Evolutionary conservation across 495 filamentous ascomycete species (phyloP), one percentile per base, ranked within the genome.

Genomic region (Talaromyces adpressus): DNA sequence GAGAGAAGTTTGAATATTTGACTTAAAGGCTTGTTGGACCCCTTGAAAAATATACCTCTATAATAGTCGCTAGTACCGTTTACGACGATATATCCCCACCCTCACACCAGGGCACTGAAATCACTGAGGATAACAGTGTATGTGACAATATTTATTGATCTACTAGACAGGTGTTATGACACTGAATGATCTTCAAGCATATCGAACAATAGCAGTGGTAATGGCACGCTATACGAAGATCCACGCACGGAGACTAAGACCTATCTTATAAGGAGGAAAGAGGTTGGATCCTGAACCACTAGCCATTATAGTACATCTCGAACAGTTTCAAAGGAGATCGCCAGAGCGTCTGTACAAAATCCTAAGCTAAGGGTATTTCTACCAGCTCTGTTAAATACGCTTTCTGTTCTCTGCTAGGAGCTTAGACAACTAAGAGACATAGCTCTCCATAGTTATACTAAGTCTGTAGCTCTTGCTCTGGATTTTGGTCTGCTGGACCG

Each of bases 291-390:
- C n/a, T n/a, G n/a, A n/a, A n/a, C n/a, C n/a, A n/a, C n/a, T n/a
- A n/a, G n/a, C n/a, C n/a, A n/a, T n/a, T n/a, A n/a, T n/a, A n/a
- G n/a, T n/a, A n/a, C n/a, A n/a, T n/a, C n/a, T n/a, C n/a, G n/a
- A n/a, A n/a, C n/a, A n/a, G n/a, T n/a, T n/a, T n/a, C n/a, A n/a
- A n/a, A n/a, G n/a, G n/a, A n/a, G n/a, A n/a, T n/a, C n/a, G n/a
- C n/a, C n/a, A n/a, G n/a, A n/a, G n/a, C n/a, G n/a, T 54, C 51
- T 54, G 51, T 54, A 54, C 23, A 54, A 54, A 54, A 54, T 23
- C 20, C 23, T 27, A 54, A 54, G 18, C 23, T 54, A 9, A 54
- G 51, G 9, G 23, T 54, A 54, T 54, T 20, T 27, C 23, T 54
- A 27, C 23, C 23, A 54, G 51, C 51, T 54, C 23, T 54, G 20